A percentile compares a stretch with the other conserved stretches of the same genome.
These are phyloP conservation scores for Cutaneotrichosporon cyanovorans DNA, from an alignment of 1,284 basidiomycete genomes.

Conservation along the genomic window DNA sequence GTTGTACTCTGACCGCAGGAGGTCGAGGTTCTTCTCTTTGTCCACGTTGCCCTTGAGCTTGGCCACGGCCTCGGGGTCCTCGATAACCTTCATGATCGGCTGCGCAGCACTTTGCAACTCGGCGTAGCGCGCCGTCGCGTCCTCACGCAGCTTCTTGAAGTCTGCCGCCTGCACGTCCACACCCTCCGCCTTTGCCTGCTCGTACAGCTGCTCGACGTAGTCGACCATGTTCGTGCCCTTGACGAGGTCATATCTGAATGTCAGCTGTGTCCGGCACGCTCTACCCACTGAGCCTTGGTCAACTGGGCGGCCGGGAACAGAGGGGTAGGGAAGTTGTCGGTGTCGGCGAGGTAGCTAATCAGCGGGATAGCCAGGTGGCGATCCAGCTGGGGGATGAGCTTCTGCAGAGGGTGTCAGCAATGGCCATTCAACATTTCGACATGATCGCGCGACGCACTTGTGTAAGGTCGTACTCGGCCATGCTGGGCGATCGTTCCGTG, in stretches of 20 bases:
- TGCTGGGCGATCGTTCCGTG: conserved; percentile 29
- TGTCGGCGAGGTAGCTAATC: conserved; percentile 70
- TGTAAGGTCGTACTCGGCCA: conserved; percentile 83
- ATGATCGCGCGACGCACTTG: conserved; percentile 33
- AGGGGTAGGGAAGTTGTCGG: conserved; percentile 24
- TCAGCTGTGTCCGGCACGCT: background rate
- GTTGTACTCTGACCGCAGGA: conserved; percentile 87
- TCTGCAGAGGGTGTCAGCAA: conserved; percentile 49
- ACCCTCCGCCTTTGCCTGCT: conserved; percentile 55
- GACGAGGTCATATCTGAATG: conserved; percentile 74
- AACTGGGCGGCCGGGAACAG: conserved; percentile 31
- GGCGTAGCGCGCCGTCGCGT: conserved; percentile 74
- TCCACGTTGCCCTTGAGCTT: conserved; percentile 69
- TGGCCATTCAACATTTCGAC: background rate
- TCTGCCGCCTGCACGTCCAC: conserved; percentile 47
- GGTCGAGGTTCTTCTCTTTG: conserved; percentile 91
- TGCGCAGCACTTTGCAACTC: conserved; percentile 80
- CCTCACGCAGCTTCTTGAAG: conserved; percentile 70
- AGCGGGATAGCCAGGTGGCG: conserved; percentile 89
- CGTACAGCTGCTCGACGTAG: conserved; percentile 71
- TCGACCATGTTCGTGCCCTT: conserved; percentile 96
- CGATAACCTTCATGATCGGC: conserved; percentile 88
- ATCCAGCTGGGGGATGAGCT: conserved; percentile 86
- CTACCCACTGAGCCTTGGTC: conserved; percentile 43
- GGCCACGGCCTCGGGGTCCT: conserved; percentile 84